Conservation (phyloP, 768 basidiomycete genomes). For the Mycena vitilis region DNA sequence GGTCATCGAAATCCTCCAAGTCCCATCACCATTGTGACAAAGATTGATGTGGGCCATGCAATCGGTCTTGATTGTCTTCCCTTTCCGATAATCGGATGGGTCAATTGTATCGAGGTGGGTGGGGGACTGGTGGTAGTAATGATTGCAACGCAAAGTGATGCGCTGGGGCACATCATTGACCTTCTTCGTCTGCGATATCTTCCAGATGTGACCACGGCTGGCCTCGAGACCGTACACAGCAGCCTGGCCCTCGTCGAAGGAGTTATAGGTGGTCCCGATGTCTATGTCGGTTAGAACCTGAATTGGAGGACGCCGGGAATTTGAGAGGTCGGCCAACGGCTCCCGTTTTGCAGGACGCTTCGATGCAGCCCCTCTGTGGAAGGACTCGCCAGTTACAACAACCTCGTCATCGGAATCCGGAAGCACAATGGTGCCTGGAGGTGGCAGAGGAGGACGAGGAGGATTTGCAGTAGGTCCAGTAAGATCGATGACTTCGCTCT, state of each 20-base stretch:
- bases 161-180: slow-evolving; percentile 11
- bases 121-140: slow-evolving; percentile 15
- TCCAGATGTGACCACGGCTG: slow-evolving; percentile 37
- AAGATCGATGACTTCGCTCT: background rate
- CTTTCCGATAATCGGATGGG: too few relatives aligned
- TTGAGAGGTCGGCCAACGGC: slow-evolving; percentile 25
- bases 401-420: slow-evolving; percentile 8
- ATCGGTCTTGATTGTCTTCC: too few relatives aligned
- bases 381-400: background rate
- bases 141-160: slow-evolving; percentile 39
- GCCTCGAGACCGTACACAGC: slow-evolving; percentile 30
- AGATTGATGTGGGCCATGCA: slow-evolving; percentile 40
- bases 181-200: slow-evolving; percentile 31
- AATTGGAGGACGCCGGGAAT: slow-evolving; percentile 22
- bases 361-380: background rate
- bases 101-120: slow-evolving; percentile 23
- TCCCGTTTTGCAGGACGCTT: background rate
- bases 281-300: slow-evolving; percentile 3
- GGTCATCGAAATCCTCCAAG: slow-evolving; percentile 35
- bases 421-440: slow-evolving; percentile 1
- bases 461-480: background rate
- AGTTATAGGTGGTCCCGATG: slow-evolving; percentile 12
- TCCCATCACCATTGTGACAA: slow-evolving; percentile 18
- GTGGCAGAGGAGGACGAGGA: background rate
- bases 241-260: slow-evolving; percentile 22